phyloP scores from a whole-genome alignment of 345 rosid species.

The Turnera subulata region DNA sequence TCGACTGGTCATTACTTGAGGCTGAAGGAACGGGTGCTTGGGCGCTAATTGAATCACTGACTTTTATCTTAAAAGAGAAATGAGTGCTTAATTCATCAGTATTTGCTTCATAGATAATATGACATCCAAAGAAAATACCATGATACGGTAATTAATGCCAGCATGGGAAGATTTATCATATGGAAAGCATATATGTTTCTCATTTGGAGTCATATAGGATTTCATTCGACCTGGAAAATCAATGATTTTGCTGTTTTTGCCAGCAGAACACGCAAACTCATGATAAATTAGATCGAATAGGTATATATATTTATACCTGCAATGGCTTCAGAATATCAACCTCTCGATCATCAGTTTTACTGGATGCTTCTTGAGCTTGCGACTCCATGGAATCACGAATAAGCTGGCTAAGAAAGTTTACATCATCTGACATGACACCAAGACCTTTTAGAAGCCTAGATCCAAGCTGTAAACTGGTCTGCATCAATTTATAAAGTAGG shows the following conservation, averaged over 20 bases:
- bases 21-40: slow-evolving; percentile 14
- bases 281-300: too few species aligned
- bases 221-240: neutral
- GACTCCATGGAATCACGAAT: slow-evolving; percentile 82
- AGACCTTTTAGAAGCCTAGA: slow-evolving; percentile 84
- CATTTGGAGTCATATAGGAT: neutral
- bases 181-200: neutral
- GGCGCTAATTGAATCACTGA: slow-evolving; percentile 17
- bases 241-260: neutral
- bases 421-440: slow-evolving; percentile 98
- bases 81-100: too few species aligned
- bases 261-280: too few species aligned
- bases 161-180: too few species aligned
- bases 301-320: slow-evolving; percentile 36
- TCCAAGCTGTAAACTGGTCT: slow-evolving; percentile 94
- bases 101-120: neutral
- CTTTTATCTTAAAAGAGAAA: slow-evolving; percentile 32
- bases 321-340: slow-evolving; percentile 43
- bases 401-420: slow-evolving; percentile 63
- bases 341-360: slow-evolving; percentile 34
- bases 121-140: too few species aligned
- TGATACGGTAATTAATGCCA: too few species aligned
- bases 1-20: slow-evolving; percentile 15
- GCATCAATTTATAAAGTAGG: slow-evolving; percentile 18
- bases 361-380: slow-evolving; percentile 61